Conservation (phyloP, 1,139 yeast genomes). For the Yamadazyma atmosphaerica region DNA sequence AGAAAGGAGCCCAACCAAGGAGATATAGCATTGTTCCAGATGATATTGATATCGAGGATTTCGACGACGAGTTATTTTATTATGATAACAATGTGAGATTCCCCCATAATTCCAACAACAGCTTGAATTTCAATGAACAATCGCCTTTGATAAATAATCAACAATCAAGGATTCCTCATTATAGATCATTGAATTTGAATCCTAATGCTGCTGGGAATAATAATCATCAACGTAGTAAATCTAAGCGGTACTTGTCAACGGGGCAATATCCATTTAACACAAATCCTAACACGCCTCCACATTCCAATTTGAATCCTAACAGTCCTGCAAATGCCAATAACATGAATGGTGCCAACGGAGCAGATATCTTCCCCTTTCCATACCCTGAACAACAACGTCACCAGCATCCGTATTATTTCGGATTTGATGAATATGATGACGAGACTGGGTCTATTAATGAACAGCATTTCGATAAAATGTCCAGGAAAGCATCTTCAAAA, state of each 20-base stretch:
- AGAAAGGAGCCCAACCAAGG: conserved; percentile 69
- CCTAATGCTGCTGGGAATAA: conserved; percentile 7
- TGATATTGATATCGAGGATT: conserved; percentile 66
- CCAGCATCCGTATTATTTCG: conserved; percentile 29
- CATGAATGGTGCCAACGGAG: conserved; percentile 9
- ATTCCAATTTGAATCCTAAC: conserved; percentile 3
- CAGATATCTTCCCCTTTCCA: conserved; percentile 55
- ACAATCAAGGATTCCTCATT: conserved; percentile 37
- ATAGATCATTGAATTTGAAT: conserved; percentile 42
- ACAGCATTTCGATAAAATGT: conserved; percentile 21
- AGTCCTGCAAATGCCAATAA: conserved; percentile 7
- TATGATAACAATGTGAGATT: conserved; percentile 45
- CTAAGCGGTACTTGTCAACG: conserved; percentile 40
- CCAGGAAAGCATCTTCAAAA: conserved; percentile 13
- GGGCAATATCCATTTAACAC: conserved; percentile 19
- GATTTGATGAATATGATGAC: conserved; percentile 45
- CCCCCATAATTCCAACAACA: conserved; percentile 30
- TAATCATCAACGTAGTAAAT: conserved; percentile 21
- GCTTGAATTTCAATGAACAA: conserved; percentile 27
- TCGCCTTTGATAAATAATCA: conserved; percentile 33
- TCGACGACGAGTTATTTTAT: conserved; percentile 55
- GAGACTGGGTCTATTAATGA: conserved; percentile 21
- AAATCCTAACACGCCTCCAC: conserved; percentile 13
- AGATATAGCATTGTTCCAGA: conserved; percentile 73
- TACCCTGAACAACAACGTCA: conserved; percentile 37